Evolutionary conservation across 2,329 filamentous ascomycete species (phyloP).

Genomic region (Lasiodiplodia gonubiensis): DNA sequence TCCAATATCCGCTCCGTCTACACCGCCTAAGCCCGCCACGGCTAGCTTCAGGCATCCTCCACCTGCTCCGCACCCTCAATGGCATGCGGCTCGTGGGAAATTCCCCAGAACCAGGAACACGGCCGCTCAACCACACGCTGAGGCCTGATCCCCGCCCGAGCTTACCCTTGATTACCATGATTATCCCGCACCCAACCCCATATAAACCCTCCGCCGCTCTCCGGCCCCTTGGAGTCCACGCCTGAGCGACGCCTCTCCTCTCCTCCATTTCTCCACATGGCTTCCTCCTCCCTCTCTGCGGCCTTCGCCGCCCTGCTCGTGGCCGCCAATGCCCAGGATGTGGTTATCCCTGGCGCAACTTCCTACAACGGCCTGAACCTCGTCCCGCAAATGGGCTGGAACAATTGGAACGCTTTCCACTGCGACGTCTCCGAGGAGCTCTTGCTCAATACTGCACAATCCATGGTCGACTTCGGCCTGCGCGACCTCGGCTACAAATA

Average conservation of each 20-base stretch:
- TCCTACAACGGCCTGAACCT: constrained; percentile 46
- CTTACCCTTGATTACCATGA: background rate
- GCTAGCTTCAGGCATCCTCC: background rate
- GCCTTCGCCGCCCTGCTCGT: constrained; percentile 16
- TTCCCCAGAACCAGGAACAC: background rate
- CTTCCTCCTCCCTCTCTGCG: background rate
- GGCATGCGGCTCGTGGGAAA: constrained; percentile 20
- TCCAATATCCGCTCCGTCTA: background rate
- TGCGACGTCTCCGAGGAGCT: constrained; percentile 56
- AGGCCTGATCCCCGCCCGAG: background rate
- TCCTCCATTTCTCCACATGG: background rate
- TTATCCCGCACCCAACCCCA: background rate
- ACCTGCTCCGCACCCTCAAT: constrained; percentile 6
- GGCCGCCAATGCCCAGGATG: constrained; percentile 16
- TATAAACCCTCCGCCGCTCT: background rate
- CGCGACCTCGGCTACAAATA: constrained; percentile 59
- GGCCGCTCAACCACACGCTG: background rate
- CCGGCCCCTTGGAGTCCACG: background rate
- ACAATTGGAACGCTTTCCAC: constrained; percentile 45
- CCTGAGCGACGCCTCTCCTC: background rate
- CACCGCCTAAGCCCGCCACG: background rate
- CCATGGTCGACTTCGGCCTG: constrained; percentile 54
- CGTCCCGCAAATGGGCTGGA: constrained; percentile 48
- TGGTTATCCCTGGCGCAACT: constrained; percentile 35
- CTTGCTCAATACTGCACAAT: constrained; percentile 53